Evolutionary conservation across 345 rosid genomes (phyloP), one percentile per base, ranked within the genome.

Genomic region (Dipteronia dyeriana): DNA sequence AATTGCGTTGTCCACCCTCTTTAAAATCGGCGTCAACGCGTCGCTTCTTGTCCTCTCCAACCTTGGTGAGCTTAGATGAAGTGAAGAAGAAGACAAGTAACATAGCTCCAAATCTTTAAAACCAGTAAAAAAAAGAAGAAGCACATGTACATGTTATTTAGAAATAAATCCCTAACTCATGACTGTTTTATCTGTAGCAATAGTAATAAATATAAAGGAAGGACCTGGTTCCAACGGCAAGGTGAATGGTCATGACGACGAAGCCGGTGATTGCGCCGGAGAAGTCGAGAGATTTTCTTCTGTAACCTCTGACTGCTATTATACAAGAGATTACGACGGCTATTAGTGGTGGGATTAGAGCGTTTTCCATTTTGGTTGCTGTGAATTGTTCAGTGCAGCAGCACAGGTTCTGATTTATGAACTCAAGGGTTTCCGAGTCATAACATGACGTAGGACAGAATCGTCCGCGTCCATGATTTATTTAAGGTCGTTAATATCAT

Each of bases 1-100:
- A 96, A 80, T 95, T 91, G 76, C 99, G 83, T 82, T 95, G 99
- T 2, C 99, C 99, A 6, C 99, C 97, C 79, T 93, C 95, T 83
- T 92, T 96, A 75, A 93, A 96, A 51, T 92, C 97, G 73, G 88
- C 90, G 76, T 92, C 98, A 31, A 93, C 82, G 25, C 71, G 85
- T 70, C 90, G 88, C 88, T 96, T 96, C 87, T 84, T 93, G 57
- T 92, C 97, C 82, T 86, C 90, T 7, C 99, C 99, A 60, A 94
- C 87, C 75, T 92, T 93, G 10, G 99, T 96, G 63, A 93, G 92
- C 91, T 88, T 93, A 31, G 99, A 96, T 0, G 99, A 96, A 66
- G 90, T 78, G 61, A 96, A 83, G 77, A 92, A 96, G 90, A 96
- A 96, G 0, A 80, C 92, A 0, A 96, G 90, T 77, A 96, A 72